Evolutionary conservation across 331 rosid genomes (phyloP).

Genomic region (Saraca asoca): DNA sequence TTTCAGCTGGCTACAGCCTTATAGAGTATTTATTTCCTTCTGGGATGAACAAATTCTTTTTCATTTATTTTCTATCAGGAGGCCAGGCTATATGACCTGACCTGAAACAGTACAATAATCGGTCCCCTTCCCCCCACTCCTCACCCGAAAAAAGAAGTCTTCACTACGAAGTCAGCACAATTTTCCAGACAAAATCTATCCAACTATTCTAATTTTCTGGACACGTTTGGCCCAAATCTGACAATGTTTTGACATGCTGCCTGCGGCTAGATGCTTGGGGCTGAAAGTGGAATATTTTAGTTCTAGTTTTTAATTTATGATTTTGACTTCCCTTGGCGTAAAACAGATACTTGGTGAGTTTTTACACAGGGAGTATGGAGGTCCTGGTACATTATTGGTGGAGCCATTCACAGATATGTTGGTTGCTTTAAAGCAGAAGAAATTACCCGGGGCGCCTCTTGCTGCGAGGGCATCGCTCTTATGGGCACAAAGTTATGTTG

Average conservation of each 20-base stretch:
- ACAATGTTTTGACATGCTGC: constrained; percentile 38
- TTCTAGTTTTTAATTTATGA: constrained; percentile 14
- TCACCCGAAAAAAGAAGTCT: constrained; percentile 4
- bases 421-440: constrained; percentile 48
- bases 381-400: constrained; percentile 61
- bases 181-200: constrained; percentile 39
- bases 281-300: constrained; percentile 36
- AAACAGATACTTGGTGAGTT: constrained; percentile 48
- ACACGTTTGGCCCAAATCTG: constrained; percentile 46
- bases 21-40: too few relatives aligned
- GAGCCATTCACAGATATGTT: constrained; percentile 62
- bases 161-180: constrained; percentile 31
- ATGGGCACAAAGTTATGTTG: constrained; percentile 55
- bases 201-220: constrained; percentile 28
- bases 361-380: constrained; percentile 49
- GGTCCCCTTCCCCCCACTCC: constrained; percentile 10
- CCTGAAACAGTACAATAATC: constrained; percentile 35
- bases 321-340: constrained; percentile 18
- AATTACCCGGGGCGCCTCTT: constrained; percentile 48
- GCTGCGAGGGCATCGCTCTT: constrained; percentile 53
- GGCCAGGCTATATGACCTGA: constrained; percentile 26
- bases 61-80: constrained; percentile 31
- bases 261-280: constrained; percentile 36
- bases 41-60: not conserved
- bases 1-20: not conserved